Evolutionary conservation across 2,329 filamentous ascomycete species (phyloP).

Genomic region (Ophiostoma himal-ulmi): DNA sequence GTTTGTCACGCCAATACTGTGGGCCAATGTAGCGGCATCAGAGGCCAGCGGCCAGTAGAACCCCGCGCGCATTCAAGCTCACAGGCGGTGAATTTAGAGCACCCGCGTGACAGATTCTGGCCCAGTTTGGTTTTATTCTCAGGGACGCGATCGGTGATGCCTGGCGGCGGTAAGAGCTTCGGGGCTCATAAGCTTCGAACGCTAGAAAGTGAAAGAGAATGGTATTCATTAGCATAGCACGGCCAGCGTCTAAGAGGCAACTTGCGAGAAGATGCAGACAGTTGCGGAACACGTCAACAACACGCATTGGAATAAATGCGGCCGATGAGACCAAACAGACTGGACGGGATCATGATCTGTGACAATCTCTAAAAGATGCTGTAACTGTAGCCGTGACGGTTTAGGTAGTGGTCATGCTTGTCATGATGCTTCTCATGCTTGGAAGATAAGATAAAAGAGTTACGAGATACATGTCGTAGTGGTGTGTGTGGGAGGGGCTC

Average conservation of each 20-base stretch:
- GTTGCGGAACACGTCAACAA: neutral
- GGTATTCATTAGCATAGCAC: too few relatives aligned
- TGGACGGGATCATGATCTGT: neutral
- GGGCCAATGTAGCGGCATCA: conserved; percentile 15
- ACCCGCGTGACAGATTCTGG: neutral
- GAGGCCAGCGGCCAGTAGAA: conserved; percentile 8
- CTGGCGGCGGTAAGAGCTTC: neutral
- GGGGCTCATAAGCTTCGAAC: neutral
- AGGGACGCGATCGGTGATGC: neutral
- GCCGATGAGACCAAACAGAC: neutral
- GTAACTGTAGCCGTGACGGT: neutral
- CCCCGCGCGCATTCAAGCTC: conserved; percentile 12
- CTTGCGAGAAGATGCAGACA: neutral
- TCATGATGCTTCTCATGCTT: neutral
- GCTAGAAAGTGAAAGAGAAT: neutral
- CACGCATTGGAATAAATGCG: neutral
- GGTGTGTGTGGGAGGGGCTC: conserved; percentile 1
- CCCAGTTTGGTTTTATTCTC: neutral
- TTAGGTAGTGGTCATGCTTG: neutral
- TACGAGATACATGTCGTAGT: neutral
- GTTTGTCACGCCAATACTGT: conserved; percentile 19
- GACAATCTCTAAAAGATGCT: neutral
- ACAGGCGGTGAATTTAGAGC: conserved; percentile 9
- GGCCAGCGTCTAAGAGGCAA: neutral
- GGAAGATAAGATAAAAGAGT: neutral